Conservation (phyloP, 805 yeast species). For the Wickerhamiella parazyma region DNA sequence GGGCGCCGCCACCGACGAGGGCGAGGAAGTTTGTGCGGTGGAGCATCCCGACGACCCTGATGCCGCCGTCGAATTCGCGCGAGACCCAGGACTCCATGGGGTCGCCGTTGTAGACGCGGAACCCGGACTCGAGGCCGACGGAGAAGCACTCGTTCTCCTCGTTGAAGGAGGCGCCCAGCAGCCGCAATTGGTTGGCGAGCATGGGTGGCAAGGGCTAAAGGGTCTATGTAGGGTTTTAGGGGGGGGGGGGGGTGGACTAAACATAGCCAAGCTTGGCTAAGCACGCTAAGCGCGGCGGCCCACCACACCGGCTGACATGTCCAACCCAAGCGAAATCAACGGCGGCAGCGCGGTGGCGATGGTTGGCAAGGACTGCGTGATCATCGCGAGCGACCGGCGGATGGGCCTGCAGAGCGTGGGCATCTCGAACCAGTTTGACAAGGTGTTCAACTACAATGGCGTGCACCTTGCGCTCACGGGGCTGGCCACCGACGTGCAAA, state of each 20-base stretch:
- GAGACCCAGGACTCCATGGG: constrained; percentile 69
- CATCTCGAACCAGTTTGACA: constrained; percentile 82
- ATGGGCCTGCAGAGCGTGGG: constrained; percentile 90
- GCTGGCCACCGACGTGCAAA: constrained; percentile 83
- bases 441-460: constrained; percentile 65
- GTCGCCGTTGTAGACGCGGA: constrained; percentile 71
- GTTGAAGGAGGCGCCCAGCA: constrained; percentile 50
- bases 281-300: too few relatives aligned
- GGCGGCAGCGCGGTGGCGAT: constrained; percentile 96
- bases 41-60: constrained; percentile 68
- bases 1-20: constrained; percentile 76
- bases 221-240: neutral
- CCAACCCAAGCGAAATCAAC: constrained; percentile 28
- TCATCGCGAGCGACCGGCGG: constrained; percentile 90
- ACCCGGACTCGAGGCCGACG: constrained; percentile 66
- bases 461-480: constrained; percentile 90
- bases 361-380: constrained; percentile 97
- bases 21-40: constrained; percentile 85
- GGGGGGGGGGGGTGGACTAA: too few relatives aligned
- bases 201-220: too few relatives aligned
- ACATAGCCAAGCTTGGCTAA: too few relatives aligned
- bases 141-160: constrained; percentile 89
- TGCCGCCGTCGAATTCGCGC: constrained; percentile 43
- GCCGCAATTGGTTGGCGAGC: constrained; percentile 1
- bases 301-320: constrained; percentile 18